phyloP scores from a whole-genome alignment of 2,329 filamentous ascomycete genomes.

The Xylaria hypoxylon region DNA sequence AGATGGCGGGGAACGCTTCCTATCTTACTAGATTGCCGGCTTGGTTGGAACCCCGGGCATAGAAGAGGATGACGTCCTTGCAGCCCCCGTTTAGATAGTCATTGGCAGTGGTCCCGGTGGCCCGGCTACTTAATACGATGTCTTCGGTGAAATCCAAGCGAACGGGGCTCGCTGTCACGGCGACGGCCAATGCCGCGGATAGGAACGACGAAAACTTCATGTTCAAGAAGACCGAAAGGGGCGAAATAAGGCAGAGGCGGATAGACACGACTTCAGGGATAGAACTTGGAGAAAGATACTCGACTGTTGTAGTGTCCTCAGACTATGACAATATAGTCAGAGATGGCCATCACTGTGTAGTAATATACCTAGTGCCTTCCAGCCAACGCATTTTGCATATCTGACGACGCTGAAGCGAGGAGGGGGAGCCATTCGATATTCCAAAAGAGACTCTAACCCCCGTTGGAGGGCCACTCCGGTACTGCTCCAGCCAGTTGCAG shows the following conservation, averaged over 20 bases:
- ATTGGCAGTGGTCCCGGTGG: constrained; percentile 26
- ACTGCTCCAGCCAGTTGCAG: background rate
- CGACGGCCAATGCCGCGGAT: constrained; percentile 5
- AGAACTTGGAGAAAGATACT: background rate
- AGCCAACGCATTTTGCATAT: background rate
- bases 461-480: background rate
- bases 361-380: background rate
- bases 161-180: constrained; percentile 13
- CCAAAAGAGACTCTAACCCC: background rate
- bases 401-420: background rate
- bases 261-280: background rate
- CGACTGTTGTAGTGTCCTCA: background rate
- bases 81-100: constrained; percentile 23
- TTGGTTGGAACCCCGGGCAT: constrained; percentile 6
- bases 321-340: background rate
- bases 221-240: background rate
- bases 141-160: constrained; percentile 9
- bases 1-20: background rate
- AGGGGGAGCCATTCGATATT: background rate
- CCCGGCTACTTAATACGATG: constrained; percentile 12
- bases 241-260: background rate
- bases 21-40: constrained; percentile 22
- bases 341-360: constrained; percentile 3
- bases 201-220: constrained; percentile 22
- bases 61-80: constrained; percentile 25